Percentiles rank a stretch among this genome's conserved stretches.
phyloP scores from a whole-genome alignment of 2,329 filamentous ascomycete species.

The Mycosphaerella arachidis region DNA sequence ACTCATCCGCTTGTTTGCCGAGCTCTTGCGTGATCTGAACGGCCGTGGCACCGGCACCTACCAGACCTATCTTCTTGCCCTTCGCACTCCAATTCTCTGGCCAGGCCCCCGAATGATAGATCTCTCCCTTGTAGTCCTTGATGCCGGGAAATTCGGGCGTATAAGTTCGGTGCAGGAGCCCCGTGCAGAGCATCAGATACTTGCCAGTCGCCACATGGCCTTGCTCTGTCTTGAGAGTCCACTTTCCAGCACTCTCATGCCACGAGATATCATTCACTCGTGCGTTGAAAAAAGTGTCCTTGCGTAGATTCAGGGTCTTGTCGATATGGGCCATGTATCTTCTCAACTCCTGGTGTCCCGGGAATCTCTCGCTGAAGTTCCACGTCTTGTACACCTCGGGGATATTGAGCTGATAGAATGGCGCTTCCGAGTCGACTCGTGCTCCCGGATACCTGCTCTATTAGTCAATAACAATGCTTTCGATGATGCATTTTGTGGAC shows the following conservation, averaged over 20 bases:
- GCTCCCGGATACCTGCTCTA: conserved; percentile 38
- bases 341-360: conserved; percentile 42
- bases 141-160: conserved; percentile 37
- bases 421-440: conserved; percentile 45
- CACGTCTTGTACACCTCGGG: conserved; percentile 48
- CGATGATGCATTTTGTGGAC: conserved; percentile 25
- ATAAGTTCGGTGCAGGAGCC: conserved; percentile 36
- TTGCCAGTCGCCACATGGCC: conserved; percentile 30
- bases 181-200: conserved; percentile 38
- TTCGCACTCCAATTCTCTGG: conserved; percentile 31
- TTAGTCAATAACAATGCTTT: conserved; percentile 13
- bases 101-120: conserved; percentile 41
- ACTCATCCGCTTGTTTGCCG: conserved; percentile 30
- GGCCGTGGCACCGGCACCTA: conserved; percentile 42
- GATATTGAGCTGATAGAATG: conserved; percentile 47
- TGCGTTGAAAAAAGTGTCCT: conserved; percentile 55
- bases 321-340: conserved; percentile 59
- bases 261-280: conserved; percentile 52
- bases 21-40: conserved; percentile 38
- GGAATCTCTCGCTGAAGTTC: conserved; percentile 45
- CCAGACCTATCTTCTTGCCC: conserved; percentile 39
- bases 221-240: conserved; percentile 51
- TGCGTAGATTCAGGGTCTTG: conserved; percentile 51
- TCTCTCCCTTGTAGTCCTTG: conserved; percentile 37
- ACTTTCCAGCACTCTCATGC: conserved; percentile 44